Conservation (phyloP, 2,329 filamentous ascomycete genomes). For the Fusarium globosum region DNA sequence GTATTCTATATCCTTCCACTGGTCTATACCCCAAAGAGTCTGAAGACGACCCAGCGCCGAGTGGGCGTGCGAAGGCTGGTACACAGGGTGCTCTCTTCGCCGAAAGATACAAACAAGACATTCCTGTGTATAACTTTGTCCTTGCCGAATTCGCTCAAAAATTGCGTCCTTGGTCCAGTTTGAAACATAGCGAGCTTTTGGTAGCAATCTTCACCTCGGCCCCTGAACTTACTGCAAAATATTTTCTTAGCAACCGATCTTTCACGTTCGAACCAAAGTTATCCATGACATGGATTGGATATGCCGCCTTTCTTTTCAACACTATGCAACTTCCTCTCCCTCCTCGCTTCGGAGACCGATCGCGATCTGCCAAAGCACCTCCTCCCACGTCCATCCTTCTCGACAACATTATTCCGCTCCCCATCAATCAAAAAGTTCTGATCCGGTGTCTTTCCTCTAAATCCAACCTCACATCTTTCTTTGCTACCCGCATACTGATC, state of each 20-base stretch:
- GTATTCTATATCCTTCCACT: conserved; percentile 78
- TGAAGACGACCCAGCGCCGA: conserved; percentile 57
- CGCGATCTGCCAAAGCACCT: conserved; percentile 71
- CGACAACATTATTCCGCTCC: conserved; percentile 86
- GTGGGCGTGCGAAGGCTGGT: conserved; percentile 54
- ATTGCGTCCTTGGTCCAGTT: conserved; percentile 84
- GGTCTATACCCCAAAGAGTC: conserved; percentile 87
- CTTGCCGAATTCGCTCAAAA: conserved; percentile 82
- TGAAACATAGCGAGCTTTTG: conserved; percentile 83
- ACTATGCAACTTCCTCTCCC: conserved; percentile 81
- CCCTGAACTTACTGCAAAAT: conserved; percentile 88
- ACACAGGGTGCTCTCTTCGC: conserved; percentile 78
- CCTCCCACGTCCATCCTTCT: conserved; percentile 83
- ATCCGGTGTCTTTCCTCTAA: conserved; percentile 82
- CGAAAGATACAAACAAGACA: conserved; percentile 71
- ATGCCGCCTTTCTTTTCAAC: conserved; percentile 88
- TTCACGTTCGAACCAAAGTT: conserved; percentile 93
- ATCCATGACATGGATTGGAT: conserved; percentile 94
- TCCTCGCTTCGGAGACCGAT: conserved; percentile 73
- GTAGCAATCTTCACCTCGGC: conserved; percentile 82
- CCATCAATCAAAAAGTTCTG: conserved; percentile 82
- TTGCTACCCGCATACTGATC: conserved; percentile 82
- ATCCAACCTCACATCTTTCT: conserved; percentile 83
- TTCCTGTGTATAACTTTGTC: conserved; percentile 82
- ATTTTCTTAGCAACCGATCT: conserved; percentile 81